A percentile compares a stretch with the other conserved stretches of the same genome.
Evolutionary conservation across 2,329 filamentous ascomycete genomes (phyloP).

Genomic region (Monosporascus cannonballus): DNA sequence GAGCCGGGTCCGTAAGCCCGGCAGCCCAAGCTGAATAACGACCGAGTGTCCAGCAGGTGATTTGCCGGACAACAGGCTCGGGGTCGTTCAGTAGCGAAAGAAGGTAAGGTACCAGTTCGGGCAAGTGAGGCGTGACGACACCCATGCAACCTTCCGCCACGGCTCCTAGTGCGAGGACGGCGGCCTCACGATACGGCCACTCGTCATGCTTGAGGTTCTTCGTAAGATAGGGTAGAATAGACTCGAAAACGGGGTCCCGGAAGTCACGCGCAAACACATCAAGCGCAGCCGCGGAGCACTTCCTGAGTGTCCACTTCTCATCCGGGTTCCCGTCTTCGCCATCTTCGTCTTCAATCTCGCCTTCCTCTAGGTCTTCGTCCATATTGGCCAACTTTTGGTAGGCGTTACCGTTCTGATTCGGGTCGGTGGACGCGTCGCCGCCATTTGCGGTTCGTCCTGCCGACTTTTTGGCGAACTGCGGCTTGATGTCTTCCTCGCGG

Average conservation of each 20-base stretch:
- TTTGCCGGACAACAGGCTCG: slow-evolving; percentile 89
- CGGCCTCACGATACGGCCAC: slow-evolving; percentile 90
- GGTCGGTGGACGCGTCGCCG: slow-evolving; percentile 43
- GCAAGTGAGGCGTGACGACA: slow-evolving; percentile 83
- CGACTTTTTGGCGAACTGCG: slow-evolving; percentile 73
- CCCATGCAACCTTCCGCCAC: slow-evolving; percentile 93
- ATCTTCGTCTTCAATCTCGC: slow-evolving; percentile 72
- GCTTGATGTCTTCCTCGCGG: slow-evolving; percentile 83
- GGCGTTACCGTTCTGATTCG: slow-evolving; percentile 45
- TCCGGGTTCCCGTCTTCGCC: slow-evolving; percentile 80
- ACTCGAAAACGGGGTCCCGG: slow-evolving; percentile 78
- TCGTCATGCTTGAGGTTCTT: slow-evolving; percentile 81
- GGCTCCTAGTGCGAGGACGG: slow-evolving; percentile 87
- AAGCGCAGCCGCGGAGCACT: slow-evolving; percentile 92
- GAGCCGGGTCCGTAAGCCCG: slow-evolving; percentile 57
- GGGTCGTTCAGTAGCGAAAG: slow-evolving; percentile 77
- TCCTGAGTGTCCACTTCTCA: slow-evolving; percentile 89
- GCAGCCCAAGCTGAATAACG: slow-evolving; percentile 92
- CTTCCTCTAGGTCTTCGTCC: slow-evolving; percentile 78
- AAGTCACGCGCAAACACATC: slow-evolving; percentile 94
- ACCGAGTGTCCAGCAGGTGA: slow-evolving; percentile 96
- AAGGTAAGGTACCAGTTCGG: slow-evolving; percentile 83
- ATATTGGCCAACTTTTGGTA: slow-evolving; percentile 52
- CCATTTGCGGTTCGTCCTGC: slow-evolving; percentile 53
- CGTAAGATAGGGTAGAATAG: slow-evolving; percentile 87